These are phyloP conservation scores for Delonix regia DNA, from an alignment of 306 rosid species.

Conservation along the genomic window DNA sequence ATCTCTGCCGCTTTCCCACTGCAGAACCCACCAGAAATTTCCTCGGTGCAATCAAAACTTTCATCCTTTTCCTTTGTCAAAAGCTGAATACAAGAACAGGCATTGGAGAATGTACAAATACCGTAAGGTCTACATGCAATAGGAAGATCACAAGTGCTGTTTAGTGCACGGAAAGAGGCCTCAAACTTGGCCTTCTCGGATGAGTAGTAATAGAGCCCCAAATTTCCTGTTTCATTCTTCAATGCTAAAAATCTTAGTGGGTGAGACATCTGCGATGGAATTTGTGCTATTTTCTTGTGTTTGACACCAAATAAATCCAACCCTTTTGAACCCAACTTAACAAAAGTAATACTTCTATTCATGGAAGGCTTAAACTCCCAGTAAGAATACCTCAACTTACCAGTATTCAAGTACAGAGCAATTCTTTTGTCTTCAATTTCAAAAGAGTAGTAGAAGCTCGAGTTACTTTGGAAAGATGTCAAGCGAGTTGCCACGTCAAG, in stretches of 20 bases:
- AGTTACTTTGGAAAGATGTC: conserved; percentile 63
- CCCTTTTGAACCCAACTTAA: conserved; percentile 63
- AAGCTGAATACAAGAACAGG: conserved; percentile 71
- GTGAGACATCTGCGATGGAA: conserved; percentile 43
- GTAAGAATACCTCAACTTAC: conserved; percentile 68
- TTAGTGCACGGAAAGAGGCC: conserved; percentile 80
- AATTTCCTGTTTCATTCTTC: conserved; percentile 78
- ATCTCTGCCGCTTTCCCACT: conserved; percentile 51
- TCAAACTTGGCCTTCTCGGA: conserved; percentile 56
- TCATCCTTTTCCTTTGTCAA: conserved; percentile 35
- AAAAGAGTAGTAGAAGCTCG: conserved; percentile 62
- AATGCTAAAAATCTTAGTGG: conserved; percentile 72
- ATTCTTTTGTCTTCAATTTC: conserved; percentile 68
- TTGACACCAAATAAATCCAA: conserved; percentile 55
- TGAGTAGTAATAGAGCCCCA: conserved; percentile 77
- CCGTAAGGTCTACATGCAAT: conserved; percentile 78
- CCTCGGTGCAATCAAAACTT: conserved; percentile 45
- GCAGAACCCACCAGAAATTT: conserved; percentile 47
- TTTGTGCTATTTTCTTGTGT: conserved; percentile 78
- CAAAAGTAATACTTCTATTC: conserved; percentile 63
- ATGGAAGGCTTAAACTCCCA: conserved; percentile 86
- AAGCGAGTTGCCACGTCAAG: conserved; percentile 76
- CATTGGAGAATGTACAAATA: conserved; percentile 71
- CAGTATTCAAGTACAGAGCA: conserved; percentile 62
- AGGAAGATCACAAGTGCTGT: conserved; percentile 87